These are phyloP conservation scores for Magnaporthales sp. DNA, from an alignment of 2,329 filamentous ascomycete species.

Conservation along the genomic window DNA sequence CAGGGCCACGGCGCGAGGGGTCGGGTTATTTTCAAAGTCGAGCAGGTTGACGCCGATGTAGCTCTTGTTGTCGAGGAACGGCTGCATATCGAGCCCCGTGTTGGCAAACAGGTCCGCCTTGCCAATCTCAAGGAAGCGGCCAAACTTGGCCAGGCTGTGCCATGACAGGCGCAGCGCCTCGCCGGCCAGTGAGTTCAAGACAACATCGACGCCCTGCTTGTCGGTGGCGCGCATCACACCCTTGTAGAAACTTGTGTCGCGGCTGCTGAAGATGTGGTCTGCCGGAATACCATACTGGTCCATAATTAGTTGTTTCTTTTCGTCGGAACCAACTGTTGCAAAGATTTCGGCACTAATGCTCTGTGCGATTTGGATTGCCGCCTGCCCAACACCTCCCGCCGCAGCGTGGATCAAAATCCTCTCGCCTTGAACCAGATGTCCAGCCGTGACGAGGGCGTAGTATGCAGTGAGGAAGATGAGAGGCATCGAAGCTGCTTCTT, in stretches of 20 bases:
- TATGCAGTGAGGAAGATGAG: constrained; percentile 17
- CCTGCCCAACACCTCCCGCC: constrained; percentile 13
- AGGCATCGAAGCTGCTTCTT: constrained; percentile 15
- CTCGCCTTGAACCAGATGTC: constrained; percentile 12
- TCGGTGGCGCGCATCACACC: constrained; percentile 18
- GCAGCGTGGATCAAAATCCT: constrained; percentile 13
- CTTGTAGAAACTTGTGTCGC: constrained; percentile 7
- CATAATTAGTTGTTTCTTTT: constrained; percentile 24
- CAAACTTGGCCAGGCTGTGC: constrained; percentile 22
- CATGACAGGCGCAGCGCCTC: constrained; percentile 21
- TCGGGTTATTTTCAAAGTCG: too few species aligned
- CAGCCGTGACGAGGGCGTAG: constrained; percentile 15
- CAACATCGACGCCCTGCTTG: constrained; percentile 22
- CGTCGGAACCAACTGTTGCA: constrained; percentile 23
- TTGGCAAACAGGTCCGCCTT: constrained; percentile 19
- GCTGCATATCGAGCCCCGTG: constrained; percentile 21
- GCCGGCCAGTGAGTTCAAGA: constrained; percentile 23
- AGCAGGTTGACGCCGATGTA: constrained; percentile 7
- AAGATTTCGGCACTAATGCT: constrained; percentile 17
- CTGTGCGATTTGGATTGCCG: constrained; percentile 9
- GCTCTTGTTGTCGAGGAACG: constrained; percentile 17
- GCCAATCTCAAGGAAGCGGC: constrained; percentile 23
- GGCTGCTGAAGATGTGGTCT: constrained; percentile 23
- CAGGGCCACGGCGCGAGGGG: too few species aligned
- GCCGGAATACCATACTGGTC: constrained; percentile 14